These are phyloP conservation scores for Amyloporia xantha DNA, from an alignment of 768 basidiomycete genomes.

Conservation along the genomic window DNA sequence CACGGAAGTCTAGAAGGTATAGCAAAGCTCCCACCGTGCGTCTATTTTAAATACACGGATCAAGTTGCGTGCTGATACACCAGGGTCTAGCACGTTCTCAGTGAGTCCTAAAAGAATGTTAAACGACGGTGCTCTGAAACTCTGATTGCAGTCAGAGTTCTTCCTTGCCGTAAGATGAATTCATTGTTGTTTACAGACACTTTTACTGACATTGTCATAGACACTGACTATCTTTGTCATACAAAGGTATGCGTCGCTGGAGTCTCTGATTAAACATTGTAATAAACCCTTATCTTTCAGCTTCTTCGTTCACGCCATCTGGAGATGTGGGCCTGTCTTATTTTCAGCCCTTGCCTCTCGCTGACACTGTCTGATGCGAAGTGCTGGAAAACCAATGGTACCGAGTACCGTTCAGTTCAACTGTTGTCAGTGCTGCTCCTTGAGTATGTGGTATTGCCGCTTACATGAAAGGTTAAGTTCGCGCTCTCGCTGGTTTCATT, in stretches of 20 bases:
- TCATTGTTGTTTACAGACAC: no score
- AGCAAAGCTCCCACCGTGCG: not conserved
- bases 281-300: no score
- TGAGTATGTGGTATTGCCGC: no score
- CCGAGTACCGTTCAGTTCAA: not conserved
- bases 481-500: not conserved
- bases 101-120: no score
- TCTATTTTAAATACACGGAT: no score
- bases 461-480: no score
- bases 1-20: not conserved
- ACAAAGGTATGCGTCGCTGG: slow-evolving; percentile 1
- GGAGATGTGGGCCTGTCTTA: not conserved
- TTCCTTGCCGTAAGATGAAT: not conserved
- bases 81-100: not conserved
- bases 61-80: no score
- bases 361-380: not conserved
- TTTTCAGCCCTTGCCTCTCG: not conserved
- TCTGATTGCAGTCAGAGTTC: not conserved
- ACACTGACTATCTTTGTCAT: not conserved
- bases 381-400: not conserved
- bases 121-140: not conserved
- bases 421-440: not conserved
- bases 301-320: not conserved
- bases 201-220: not conserved
- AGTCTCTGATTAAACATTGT: no score